Conservation (phyloP, 805 yeast species). For the Metschnikowia kofuensis region DNA sequence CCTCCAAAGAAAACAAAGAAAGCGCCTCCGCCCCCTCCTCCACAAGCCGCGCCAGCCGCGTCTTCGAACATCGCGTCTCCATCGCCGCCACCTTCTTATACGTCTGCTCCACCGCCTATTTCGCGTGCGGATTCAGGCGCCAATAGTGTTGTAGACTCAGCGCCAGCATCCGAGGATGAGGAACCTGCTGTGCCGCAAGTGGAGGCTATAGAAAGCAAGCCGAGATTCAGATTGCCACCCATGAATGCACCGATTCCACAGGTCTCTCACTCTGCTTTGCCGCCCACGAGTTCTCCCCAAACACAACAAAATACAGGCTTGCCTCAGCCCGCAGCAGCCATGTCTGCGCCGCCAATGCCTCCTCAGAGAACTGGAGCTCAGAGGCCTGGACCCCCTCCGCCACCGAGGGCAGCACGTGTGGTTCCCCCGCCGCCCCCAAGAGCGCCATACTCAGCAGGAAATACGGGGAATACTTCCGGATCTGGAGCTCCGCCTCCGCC, state of each 20-base stretch:
- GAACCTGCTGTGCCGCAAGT: background rate
- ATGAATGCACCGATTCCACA: slow-evolving; percentile 8
- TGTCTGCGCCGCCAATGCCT: slow-evolving; percentile 10
- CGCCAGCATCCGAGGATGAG: background rate
- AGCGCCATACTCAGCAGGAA: background rate
- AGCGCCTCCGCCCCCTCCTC: slow-evolving; percentile 20
- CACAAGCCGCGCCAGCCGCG: background rate
- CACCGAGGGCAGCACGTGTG: slow-evolving; percentile 20
- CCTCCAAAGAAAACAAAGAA: slow-evolving; percentile 12
- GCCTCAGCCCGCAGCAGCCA: slow-evolving; percentile 2
- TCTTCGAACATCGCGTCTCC: background rate
- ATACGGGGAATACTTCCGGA: background rate
- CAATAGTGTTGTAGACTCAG: background rate
- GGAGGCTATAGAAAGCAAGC: slow-evolving; percentile 1
- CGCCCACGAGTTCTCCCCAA: background rate
- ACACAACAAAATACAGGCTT: background rate
- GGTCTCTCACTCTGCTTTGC: slow-evolving; percentile 4
- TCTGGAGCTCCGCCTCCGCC: slow-evolving; percentile 8
- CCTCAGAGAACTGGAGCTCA: slow-evolving; percentile 11
- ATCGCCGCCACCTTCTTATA: slow-evolving; percentile 8
- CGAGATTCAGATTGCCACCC: slow-evolving; percentile 13
- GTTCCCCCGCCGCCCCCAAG: slow-evolving; percentile 19
- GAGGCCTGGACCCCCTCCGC: slow-evolving; percentile 22
- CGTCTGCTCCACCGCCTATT: background rate
- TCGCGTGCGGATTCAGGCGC: background rate